A percentile compares a stretch with the other conserved stretches of the same genome.
Conservation (phyloP, 306 rosid species). For the Prosopis cineraria region DNA sequence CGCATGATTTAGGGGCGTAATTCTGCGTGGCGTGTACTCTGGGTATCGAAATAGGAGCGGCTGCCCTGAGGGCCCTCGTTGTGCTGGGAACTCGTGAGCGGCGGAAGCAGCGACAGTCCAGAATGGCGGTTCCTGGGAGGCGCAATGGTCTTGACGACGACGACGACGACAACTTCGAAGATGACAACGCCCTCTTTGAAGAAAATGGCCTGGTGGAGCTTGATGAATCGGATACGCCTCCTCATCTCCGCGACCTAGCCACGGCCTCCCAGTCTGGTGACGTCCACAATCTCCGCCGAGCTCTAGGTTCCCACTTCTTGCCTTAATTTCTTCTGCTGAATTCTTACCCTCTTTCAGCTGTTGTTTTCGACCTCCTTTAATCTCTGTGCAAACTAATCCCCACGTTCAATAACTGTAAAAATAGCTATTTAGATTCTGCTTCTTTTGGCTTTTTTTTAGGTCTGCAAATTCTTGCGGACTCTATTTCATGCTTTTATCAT, state of each 20-base stretch:
- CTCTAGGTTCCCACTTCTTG: conserved; percentile 56
- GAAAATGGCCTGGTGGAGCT: conserved; percentile 64
- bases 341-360: not conserved
- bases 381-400: conserved; percentile 30
- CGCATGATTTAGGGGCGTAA: not conserved
- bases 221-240: conserved; percentile 51
- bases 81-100: not conserved
- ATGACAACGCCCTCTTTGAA: conserved; percentile 73
- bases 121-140: conserved; percentile 71
- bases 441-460: not conserved
- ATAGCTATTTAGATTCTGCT: not conserved
- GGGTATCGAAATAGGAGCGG: not conserved
- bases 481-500: not conserved
- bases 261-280: conserved; percentile 68
- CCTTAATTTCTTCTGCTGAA: not conserved
- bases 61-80: not conserved
- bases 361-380: not conserved
- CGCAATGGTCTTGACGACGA: conserved; percentile 53
- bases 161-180: conserved; percentile 54
- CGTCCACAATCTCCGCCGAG: conserved; percentile 58
- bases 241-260: conserved; percentile 72
- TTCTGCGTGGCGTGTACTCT: not conserved
- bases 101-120: not conserved
- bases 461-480: not conserved
- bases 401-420: not conserved